A percentile compares a stretch with the other conserved stretches of the same genome.
phyloP scores from a whole-genome alignment of 148 eudicot genomes.

The Amaranthus palmeri region DNA sequence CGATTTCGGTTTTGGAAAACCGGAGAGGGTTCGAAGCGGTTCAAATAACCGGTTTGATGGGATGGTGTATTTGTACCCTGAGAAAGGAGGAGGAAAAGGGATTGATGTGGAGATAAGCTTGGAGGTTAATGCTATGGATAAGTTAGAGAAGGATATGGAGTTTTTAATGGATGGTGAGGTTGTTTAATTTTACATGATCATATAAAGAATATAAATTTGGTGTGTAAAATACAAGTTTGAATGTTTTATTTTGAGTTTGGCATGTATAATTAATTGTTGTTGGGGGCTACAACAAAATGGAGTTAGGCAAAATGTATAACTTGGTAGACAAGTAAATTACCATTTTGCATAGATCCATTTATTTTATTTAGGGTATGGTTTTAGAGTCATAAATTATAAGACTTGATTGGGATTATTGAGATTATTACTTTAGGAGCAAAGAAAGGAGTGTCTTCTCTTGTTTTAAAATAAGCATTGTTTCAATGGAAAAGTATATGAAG shows the following conservation, averaged over 20 bases:
- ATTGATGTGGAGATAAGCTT: constrained; percentile 91
- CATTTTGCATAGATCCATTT: constrained; percentile 5
- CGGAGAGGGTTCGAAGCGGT: constrained; percentile 91
- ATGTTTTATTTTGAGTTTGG: neutral
- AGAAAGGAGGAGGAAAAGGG: constrained; percentile 68
- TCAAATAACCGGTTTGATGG: constrained; percentile 91
- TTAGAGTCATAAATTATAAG: too few species aligned
- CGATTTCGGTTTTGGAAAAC: constrained; percentile 80
- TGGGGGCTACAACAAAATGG: neutral
- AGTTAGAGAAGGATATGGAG: constrained; percentile 65
- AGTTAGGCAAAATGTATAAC: neutral
- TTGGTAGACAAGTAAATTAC: neutral
- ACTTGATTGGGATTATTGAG: too few species aligned
- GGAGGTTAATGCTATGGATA: constrained; percentile 73
- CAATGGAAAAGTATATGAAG: too few species aligned
- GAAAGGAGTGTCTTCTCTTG: too few species aligned
- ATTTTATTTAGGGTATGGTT: neutral
- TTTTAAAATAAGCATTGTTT: too few species aligned
- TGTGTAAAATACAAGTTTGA: neutral
- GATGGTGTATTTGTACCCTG: constrained; percentile 88
- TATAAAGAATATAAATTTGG: neutral
- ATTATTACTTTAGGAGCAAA: neutral
- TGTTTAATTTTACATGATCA: constrained; percentile 1
- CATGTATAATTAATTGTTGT: neutral
- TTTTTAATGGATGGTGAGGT: constrained; percentile 55